Percentiles rank a stretch among this genome's conserved stretches.
These are phyloP conservation scores for Tardiomyces digboiensis DNA, from an alignment of 1,139 yeast species.

Conservation along the genomic window DNA sequence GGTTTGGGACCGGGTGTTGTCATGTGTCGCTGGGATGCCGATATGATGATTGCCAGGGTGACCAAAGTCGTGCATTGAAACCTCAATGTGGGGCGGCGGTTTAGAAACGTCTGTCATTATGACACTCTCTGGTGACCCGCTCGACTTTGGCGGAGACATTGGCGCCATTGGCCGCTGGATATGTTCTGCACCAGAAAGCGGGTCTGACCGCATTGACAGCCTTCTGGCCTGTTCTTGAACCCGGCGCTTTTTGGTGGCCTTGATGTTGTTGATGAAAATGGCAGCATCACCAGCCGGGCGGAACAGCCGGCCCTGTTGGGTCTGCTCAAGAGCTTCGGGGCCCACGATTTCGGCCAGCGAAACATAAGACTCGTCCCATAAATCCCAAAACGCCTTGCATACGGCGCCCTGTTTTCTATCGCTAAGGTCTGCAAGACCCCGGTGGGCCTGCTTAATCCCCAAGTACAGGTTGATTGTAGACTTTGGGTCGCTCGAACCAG, in stretches of 20 bases:
- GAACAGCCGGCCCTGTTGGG: constrained; percentile 23
- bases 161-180: too few relatives aligned
- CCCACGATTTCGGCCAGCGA: constrained; percentile 23
- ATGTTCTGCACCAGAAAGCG: too few relatives aligned
- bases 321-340: constrained; percentile 16
- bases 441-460: constrained; percentile 18
- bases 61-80: too few relatives aligned
- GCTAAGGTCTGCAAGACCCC: constrained; percentile 21
- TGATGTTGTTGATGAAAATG: constrained; percentile 18
- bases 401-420: constrained; percentile 26
- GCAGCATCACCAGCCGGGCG: constrained; percentile 26
- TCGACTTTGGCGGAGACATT: not conserved
- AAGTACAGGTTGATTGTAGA: constrained; percentile 12
- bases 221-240: constrained; percentile 12
- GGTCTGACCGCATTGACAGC: not conserved
- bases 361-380: constrained; percentile 25
- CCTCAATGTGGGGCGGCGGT: too few relatives aligned
- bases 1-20: too few relatives aligned
- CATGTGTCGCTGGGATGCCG: too few relatives aligned
- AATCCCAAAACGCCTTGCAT: constrained; percentile 27
- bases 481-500: constrained; percentile 13
- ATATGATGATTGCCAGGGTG: too few relatives aligned
- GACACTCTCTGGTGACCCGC: constrained; percentile 2
- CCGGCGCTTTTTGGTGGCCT: constrained; percentile 15
- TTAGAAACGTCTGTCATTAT: constrained; percentile 1